Evolutionary conservation across 441 rosid genomes (phyloP), one percentile per base, ranked within the genome.

Genomic region (Adansonia madagascariensis): DNA sequence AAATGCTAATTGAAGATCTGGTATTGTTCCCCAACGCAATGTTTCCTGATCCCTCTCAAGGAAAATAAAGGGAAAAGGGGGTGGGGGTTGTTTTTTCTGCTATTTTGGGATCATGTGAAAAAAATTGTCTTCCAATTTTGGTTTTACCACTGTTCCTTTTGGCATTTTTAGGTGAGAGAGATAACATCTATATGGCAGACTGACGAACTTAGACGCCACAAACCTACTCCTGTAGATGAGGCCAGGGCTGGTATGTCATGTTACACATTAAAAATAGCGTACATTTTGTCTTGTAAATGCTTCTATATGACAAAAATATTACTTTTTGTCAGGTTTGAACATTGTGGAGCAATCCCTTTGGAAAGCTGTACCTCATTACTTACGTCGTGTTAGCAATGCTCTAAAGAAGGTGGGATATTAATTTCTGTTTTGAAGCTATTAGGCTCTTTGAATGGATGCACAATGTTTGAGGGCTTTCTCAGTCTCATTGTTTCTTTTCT

Each of bases 301-400:
- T 73, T 43, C 22, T 46, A 14, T 69, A 53, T 35, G 46, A 12
- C 49, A 71, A 50, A 39, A 46, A 17, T 66, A 60, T 61, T 82
- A 10, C 68, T 78, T 61, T 35, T 76, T 56, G 53, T 85, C 78
- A 93, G 98, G 98, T 81, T 83, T 95, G 89, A 92, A 89, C 89
- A 95, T 95, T 82, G 98, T 95, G 80, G 98, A 93, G 88, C 98
- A 95, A 80, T 92, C 98, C 77, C 94, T 95, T 49, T 95, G 98
- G 98, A 93, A 91, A 90, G 94, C 98, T 72, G 87, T 93, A 60
- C 98, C 98, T 75, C 97, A 92, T 87, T 95, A 91, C 83, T 85
- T 92, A 81, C 98, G 97, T n/a, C 98, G 98, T 69, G 95, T 95
- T 84, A 93, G 94, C 90, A 91, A 88, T 85, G 91, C 97, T 68